phyloP scores from a whole-genome alignment of 805 yeast species.

The Yarrowia divulgata region DNA sequence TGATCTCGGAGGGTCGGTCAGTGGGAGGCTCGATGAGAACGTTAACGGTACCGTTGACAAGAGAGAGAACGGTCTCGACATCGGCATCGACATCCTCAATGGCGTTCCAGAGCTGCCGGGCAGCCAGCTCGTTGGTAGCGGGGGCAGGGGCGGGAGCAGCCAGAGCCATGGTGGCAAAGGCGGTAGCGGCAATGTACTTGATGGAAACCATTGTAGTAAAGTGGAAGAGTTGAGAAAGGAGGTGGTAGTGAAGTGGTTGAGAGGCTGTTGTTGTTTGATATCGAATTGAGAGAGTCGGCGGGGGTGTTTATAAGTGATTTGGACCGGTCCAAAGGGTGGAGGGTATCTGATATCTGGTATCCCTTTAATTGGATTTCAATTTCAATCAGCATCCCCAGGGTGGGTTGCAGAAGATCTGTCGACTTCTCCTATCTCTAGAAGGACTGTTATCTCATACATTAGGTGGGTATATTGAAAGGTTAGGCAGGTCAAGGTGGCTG shows the following conservation, averaged over 20 bases:
- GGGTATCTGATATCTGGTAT: constrained; percentile 9
- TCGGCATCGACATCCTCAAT: constrained; percentile 25
- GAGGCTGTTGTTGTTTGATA: constrained; percentile 18
- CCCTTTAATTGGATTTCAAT: not conserved
- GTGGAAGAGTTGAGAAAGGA: not conserved
- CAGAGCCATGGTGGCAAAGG: constrained; percentile 22
- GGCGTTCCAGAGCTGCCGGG: constrained; percentile 24
- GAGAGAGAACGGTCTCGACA: constrained; percentile 31
- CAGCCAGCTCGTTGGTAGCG: constrained; percentile 16
- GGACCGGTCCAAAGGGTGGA: not conserved
- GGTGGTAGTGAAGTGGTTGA: not conserved
- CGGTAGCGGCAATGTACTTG: constrained; percentile 18
- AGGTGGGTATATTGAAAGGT: constrained; percentile 22
- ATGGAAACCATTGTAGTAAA: constrained; percentile 33
- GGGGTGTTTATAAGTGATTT: not conserved
- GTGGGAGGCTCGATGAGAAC: constrained; percentile 35
- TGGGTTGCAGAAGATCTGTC: not conserved
- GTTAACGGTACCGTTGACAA: constrained; percentile 22
- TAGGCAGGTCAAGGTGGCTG: not conserved
- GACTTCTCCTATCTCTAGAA: not conserved
- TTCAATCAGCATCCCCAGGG: not conserved
- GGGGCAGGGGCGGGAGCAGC: constrained; percentile 38
- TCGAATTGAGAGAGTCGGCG: not conserved
- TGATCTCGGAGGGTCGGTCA: constrained; percentile 23
- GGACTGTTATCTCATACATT: not conserved